These are phyloP conservation scores for Silene vulgaris DNA, from an alignment of 179 eudicot species.

Conservation along the genomic window DNA sequence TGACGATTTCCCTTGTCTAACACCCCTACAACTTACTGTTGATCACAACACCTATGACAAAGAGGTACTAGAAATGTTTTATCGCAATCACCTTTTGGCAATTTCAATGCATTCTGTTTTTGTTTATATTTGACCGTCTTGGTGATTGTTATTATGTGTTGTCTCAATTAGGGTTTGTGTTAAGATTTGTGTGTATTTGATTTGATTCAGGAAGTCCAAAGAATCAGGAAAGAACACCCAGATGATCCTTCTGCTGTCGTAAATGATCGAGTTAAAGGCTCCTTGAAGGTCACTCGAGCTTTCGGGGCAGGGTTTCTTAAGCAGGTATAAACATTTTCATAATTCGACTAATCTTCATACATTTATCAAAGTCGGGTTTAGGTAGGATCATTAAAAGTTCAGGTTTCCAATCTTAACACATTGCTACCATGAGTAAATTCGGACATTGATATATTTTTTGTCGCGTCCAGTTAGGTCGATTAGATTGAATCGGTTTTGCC, in stretches of 20 bases:
- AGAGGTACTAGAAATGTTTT: constrained; percentile 29
- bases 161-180: neutral
- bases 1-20: constrained; percentile 30
- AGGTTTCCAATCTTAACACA: no score
- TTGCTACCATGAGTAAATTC: no score
- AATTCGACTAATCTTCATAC: no score
- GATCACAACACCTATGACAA: constrained; percentile 39
- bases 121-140: no score
- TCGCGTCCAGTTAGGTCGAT: no score
- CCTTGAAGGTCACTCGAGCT: constrained; percentile 87
- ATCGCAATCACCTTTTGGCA: no score
- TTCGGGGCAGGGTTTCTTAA: constrained; percentile 92
- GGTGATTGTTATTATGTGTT: neutral
- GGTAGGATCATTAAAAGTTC: neutral
- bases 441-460: no score
- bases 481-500: no score
- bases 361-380: neutral
- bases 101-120: no score
- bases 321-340: constrained; percentile 37
- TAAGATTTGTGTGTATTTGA: no score
- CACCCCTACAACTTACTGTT: constrained; percentile 34
- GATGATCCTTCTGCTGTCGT: constrained; percentile 56
- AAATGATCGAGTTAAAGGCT: constrained; percentile 79
- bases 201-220: constrained; percentile 57
- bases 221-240: constrained; percentile 56